phyloP scores from a whole-genome alignment of 2,329 filamentous ascomycete genomes.

The Xylariaceae sp. region DNA sequence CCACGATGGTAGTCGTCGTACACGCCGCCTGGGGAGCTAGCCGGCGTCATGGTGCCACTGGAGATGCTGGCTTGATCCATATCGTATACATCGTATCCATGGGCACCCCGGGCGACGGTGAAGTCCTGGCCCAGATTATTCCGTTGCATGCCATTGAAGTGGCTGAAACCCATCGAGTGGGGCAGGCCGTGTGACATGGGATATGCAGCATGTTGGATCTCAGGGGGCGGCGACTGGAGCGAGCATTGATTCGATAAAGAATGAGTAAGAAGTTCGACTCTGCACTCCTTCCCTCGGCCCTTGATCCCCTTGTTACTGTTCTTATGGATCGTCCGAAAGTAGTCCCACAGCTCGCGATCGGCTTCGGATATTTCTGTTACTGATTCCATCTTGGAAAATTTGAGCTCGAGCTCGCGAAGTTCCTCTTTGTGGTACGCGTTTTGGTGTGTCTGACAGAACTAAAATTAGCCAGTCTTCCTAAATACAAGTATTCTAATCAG shows the following conservation, averaged over 20 bases:
- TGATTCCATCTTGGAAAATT: conserved; percentile 67
- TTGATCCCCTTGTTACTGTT: conserved; percentile 99
- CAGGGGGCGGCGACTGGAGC: conserved; percentile 36
- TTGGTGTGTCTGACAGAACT: conserved; percentile 63
- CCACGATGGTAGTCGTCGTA: conserved; percentile 53
- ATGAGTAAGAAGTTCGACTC: conserved; percentile 53
- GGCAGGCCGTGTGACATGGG: conserved; percentile 34
- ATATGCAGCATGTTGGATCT: conserved; percentile 24
- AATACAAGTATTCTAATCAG: not conserved
- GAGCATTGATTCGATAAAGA: conserved; percentile 32
- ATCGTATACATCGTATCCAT: conserved; percentile 54
- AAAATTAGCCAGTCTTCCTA: conserved; percentile 4
- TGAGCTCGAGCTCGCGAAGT: conserved; percentile 70
- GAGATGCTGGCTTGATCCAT: conserved; percentile 50
- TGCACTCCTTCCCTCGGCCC: conserved; percentile 85
- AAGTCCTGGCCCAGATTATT: conserved; percentile 39
- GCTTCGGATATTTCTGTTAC: conserved; percentile 69
- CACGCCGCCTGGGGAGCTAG: conserved; percentile 45
- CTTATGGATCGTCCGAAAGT: conserved; percentile 90
- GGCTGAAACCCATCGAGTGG: conserved; percentile 25
- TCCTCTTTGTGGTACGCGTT: conserved; percentile 90
- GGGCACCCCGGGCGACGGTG: conserved; percentile 27
- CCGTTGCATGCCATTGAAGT: conserved; percentile 31
- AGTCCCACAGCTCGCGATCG: conserved; percentile 81
- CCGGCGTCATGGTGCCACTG: conserved; percentile 44